These are phyloP conservation scores for Physcomitrellopsis africana DNA, from an alignment of 225 moss, liverwort and hornwort species.

Conservation along the genomic window DNA sequence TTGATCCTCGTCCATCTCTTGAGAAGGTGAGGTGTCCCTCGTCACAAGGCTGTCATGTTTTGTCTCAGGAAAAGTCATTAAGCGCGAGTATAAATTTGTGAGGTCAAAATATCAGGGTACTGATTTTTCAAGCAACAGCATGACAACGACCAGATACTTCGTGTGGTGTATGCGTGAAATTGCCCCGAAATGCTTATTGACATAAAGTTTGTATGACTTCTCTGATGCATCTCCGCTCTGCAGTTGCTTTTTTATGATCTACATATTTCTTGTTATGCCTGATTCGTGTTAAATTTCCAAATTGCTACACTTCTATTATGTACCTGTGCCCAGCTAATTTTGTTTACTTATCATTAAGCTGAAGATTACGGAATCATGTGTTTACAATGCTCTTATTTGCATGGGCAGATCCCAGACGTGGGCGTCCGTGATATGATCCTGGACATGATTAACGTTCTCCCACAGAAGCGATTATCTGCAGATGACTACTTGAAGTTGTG, in stretches of 20 bases:
- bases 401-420: constrained; percentile 86
- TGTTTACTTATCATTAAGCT: constrained; percentile 8
- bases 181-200: constrained; percentile 12
- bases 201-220: constrained; percentile 4
- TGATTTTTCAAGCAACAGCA: too few relatives aligned
- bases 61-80: not conserved
- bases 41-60: not conserved
- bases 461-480: constrained; percentile 72
- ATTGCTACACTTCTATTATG: constrained; percentile 5
- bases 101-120: not conserved
- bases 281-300: constrained; percentile 25
- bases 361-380: not conserved
- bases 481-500: constrained; percentile 78
- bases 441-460: constrained; percentile 89
- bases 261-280: constrained; percentile 20
- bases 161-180: constrained; percentile 1
- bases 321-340: constrained; percentile 18
- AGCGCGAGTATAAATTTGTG: not conserved
- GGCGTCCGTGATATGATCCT: constrained; percentile 82
- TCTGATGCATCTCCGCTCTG: constrained; percentile 23
- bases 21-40: constrained; percentile 49
- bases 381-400: constrained; percentile 22
- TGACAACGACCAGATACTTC: not conserved
- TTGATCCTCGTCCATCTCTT: constrained; percentile 63
- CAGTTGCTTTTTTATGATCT: constrained; percentile 24